Evolutionary conservation across 768 basidiomycete species (phyloP).

Genomic region (Harrya chromipes): DNA sequence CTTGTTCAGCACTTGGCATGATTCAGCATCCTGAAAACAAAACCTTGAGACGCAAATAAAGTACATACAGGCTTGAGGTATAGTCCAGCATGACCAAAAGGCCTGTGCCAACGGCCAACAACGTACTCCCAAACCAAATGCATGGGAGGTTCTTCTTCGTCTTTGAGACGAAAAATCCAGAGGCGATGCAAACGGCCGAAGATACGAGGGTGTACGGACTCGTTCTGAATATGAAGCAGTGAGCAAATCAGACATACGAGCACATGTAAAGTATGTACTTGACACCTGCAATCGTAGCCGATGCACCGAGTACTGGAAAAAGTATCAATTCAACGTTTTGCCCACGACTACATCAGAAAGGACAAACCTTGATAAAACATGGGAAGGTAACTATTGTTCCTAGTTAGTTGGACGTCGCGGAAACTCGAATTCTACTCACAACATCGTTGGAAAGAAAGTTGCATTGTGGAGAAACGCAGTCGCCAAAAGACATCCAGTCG

Average conservation of each 20-base stretch:
- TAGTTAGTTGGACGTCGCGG: neutral
- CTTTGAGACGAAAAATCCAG: constrained; percentile 56
- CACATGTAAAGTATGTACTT: constrained; percentile 48
- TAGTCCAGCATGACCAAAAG: constrained; percentile 67
- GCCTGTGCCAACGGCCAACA: constrained; percentile 61
- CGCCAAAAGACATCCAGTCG: constrained; percentile 59
- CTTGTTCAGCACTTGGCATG: constrained; percentile 46
- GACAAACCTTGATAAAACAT: constrained; percentile 58
- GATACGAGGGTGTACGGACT: constrained; percentile 63
- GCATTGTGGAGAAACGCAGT: constrained; percentile 59
- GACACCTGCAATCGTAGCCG: constrained; percentile 69
- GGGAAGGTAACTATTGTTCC: constrained; percentile 52
- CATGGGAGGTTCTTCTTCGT: constrained; percentile 54
- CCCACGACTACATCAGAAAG: neutral
- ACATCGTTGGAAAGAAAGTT: constrained; percentile 50
- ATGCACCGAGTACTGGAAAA: constrained; percentile 54
- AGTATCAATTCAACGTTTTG: neutral
- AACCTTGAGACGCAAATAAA: neutral
- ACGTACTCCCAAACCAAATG: constrained; percentile 58
- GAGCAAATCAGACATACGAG: constrained; percentile 7
- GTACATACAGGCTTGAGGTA: constrained; percentile 43
- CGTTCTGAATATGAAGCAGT: constrained; percentile 48
- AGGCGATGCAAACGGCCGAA: constrained; percentile 49
- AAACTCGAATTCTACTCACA: constrained; percentile 8
- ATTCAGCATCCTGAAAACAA: too few species aligned